These are phyloP conservation scores for Dicorynia guianensis DNA, from an alignment of 306 rosid species.

Conservation along the genomic window DNA sequence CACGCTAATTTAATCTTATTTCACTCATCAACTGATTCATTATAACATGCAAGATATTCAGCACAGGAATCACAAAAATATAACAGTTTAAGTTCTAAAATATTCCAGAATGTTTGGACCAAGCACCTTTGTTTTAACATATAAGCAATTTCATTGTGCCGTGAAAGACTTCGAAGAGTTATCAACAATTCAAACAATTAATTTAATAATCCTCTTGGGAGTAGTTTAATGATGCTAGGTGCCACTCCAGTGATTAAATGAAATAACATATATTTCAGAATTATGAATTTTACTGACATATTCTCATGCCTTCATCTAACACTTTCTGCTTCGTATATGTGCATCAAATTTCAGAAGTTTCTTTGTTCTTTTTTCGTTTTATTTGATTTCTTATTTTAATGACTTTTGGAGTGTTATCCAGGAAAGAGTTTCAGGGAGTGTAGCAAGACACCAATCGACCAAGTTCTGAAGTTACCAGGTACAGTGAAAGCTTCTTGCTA, in stretches of 20 bases:
- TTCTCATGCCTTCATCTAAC: constrained; percentile 29
- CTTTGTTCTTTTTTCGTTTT: neutral
- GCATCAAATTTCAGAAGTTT: constrained; percentile 41
- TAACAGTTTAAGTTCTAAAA: constrained; percentile 4
- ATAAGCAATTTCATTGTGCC: constrained; percentile 33
- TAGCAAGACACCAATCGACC: constrained; percentile 85
- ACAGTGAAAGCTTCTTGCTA: constrained; percentile 79
- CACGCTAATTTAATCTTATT: constrained; percentile 26
- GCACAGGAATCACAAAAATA: neutral
- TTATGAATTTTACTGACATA: constrained; percentile 37
- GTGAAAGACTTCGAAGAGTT: constrained; percentile 13
- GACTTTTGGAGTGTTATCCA: constrained; percentile 34
- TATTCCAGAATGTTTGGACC: constrained; percentile 26
- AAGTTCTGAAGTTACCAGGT: constrained; percentile 98
- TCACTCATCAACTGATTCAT: constrained; percentile 41
- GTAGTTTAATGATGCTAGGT: constrained; percentile 31
- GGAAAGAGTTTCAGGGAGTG: constrained; percentile 55
- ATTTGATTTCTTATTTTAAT: constrained; percentile 30
- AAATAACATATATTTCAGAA: constrained; percentile 31
- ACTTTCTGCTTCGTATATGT: constrained; percentile 32
- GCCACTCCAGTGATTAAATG: constrained; percentile 13
- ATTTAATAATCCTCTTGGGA: constrained; percentile 27
- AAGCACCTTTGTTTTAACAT: constrained; percentile 17
- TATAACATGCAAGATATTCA: constrained; percentile 29
- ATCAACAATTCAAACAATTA: constrained; percentile 28